Base-by-base conservation (phyloP, 2,329 filamentous ascomycete species). In the Venturia carpophila region DNA sequence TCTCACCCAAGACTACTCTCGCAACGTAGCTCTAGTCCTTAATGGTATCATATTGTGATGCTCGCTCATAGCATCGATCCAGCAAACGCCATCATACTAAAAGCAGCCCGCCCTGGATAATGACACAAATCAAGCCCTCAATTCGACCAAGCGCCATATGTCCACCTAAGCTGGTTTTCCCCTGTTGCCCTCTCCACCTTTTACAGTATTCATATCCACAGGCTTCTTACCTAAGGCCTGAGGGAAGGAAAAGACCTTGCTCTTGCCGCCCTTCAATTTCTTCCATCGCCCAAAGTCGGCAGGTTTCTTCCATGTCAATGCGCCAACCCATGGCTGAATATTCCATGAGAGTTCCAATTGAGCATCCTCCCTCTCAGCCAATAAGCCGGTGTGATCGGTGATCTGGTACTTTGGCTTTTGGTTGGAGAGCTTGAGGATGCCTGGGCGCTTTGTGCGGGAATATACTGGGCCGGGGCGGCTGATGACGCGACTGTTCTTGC, bases 381-480 rank as follows among this genome's bases (percentile, higher is more conserved):
- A 82, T 75, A 87, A 87, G 67, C 92, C 90, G 13, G 83, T 84
- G 13, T 93, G 90, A 75, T 97, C 92, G 5, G 92, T 96, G 77
- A 99, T 94, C 74, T 96, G 92, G 81, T 99, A 99, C 78, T 99
- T 99, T 2, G 92, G 90, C 73, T 88, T 89, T 75, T 96, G 91
- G 76, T 92, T 92, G 73, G 87, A 86, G 69, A 97, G 82, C 66
- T 85, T 83, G 47, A 97, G 78, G 64, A 89, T 83, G 39, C 92
- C 93, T 6, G 87, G 87, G 66, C 47, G 73, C 72, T 67, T 72
- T 73, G 0, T 71, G 72, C 1, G 71, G 24, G 62, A 43, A 69
- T 21, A 17, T 52, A 66, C 55, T 24, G 34, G 62, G 2, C 47
- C 24, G 61, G 19, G 55, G 11, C 62, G 41, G 27, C 65, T 63